These are phyloP conservation scores for Vitis hybrid DNA, from an alignment of 177 flowering plant genomes.

Conservation along the genomic window DNA sequence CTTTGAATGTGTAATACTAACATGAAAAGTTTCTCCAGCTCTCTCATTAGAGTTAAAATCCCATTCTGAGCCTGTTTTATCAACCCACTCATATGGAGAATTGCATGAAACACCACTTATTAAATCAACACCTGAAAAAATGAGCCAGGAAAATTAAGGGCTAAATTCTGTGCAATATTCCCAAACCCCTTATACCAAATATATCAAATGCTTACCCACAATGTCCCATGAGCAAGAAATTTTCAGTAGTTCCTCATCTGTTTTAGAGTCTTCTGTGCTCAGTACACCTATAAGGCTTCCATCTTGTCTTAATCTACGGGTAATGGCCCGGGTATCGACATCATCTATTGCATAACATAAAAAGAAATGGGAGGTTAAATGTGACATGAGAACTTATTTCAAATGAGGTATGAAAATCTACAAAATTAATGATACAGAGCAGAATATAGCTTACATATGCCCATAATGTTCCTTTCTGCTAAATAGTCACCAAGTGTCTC, in stretches of 20 bases:
- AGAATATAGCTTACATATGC: conserved; percentile 66
- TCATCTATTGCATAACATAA: conserved; percentile 57
- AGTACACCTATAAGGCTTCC: conserved; percentile 93
- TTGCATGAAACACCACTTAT: conserved; percentile 82
- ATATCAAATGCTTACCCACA: conserved; percentile 54
- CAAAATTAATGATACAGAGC: not conserved
- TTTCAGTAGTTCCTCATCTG: conserved; percentile 72
- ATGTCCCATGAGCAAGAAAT: conserved; percentile 89
- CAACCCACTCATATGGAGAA: conserved; percentile 85
- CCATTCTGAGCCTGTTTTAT: conserved; percentile 71
- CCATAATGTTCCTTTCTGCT: conserved; percentile 86
- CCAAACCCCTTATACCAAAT: not conserved
- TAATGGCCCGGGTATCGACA: conserved; percentile 95
- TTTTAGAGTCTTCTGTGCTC: conserved; percentile 75
- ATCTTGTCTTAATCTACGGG: conserved; percentile 87
- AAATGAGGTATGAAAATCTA: not conserved
- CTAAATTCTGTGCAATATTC: not conserved
- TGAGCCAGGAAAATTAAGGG: not conserved
- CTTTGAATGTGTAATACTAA: conserved; percentile 26
- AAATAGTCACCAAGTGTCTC: conserved; percentile 75
- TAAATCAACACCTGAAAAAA: conserved; percentile 79
- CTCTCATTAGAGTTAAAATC: conserved; percentile 49
- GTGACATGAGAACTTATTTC: not conserved
- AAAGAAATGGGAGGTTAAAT: not conserved
- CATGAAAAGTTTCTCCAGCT: conserved; percentile 44